These are phyloP conservation scores for Cyberlindnera lachancei DNA, from an alignment of 805 yeast species.

Conservation along the genomic window DNA sequence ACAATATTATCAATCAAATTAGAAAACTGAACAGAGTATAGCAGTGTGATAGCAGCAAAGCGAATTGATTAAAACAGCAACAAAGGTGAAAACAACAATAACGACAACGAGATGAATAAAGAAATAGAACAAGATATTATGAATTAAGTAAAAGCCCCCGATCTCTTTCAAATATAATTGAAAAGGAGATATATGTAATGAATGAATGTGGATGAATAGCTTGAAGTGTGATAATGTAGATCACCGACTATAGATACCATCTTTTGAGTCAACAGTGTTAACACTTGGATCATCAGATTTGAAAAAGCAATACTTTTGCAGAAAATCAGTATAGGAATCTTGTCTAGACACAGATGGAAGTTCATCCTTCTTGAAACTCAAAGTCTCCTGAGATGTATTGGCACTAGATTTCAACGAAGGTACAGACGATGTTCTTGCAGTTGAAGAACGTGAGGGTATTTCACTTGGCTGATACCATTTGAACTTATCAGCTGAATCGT, in stretches of 20 bases:
- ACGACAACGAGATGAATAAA: too few species aligned
- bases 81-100: too few species aligned
- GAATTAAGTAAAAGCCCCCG: too few species aligned
- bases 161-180: too few species aligned
- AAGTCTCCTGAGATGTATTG: slow-evolving; percentile 4
- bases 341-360: neutral
- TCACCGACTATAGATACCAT: slow-evolving; percentile 10
- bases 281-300: slow-evolving; percentile 13
- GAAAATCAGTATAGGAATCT: slow-evolving; percentile 16
- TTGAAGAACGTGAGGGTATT: slow-evolving; percentile 1
- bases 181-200: too few species aligned
- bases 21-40: too few species aligned
- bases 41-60: too few species aligned
- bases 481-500: slow-evolving; percentile 11
- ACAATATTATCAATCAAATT: too few species aligned
- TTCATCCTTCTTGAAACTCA: slow-evolving; percentile 2
- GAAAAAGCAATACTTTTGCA: slow-evolving; percentile 23
- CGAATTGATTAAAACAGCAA: too few species aligned
- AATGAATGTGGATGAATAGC: too few species aligned
- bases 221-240: too few species aligned
- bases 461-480: slow-evolving; percentile 5
- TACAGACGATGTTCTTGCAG: slow-evolving; percentile 4
- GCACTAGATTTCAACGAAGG: slow-evolving; percentile 6
- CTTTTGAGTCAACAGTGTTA: slow-evolving; percentile 7
- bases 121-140: too few species aligned